Evolutionary conservation across 2,329 filamentous ascomycete genomes (phyloP), one percentile per base, ranked within the genome.

Genomic region (Claviceps monticola): DNA sequence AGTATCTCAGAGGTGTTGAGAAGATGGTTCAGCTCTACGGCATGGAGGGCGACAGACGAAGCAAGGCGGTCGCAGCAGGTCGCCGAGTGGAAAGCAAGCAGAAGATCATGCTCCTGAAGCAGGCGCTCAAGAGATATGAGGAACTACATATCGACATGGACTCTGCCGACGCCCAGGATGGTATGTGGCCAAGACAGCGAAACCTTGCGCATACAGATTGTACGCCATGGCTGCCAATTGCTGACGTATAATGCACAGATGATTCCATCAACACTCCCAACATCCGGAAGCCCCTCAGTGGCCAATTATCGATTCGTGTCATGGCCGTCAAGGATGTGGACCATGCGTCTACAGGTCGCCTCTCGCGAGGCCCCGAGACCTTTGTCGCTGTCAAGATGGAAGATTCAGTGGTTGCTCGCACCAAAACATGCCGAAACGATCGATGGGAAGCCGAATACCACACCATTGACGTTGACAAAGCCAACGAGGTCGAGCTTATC

Each of bases 1-100:
- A 98, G 70, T 98, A 98, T 70, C 89, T 97, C 58, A 94, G 95
- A 64, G 93, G 93, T 56, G 93, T 98, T 60, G 93, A 98, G 70
- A 98, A 98, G 74, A 97, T 98, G 93, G 88, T 96, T 46, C 88
- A 93, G 66, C 75, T 98, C 38, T 98, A 98, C 65, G 84, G 93
- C 65, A 93, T 97, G 78, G 93, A 97, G 67, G 91, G 93, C 34
- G 93, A 98, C 65, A 83, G 90, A 60, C 96, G 95, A 74, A 97
- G 91, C 71, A 88, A 86, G 66, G 83, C 86, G 53, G 93, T 98
- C 68, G 93, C 93, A 43, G 89, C 95, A 60, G 87, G 84, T 48
- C 82, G 88, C 63, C 80, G 86, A 53, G 84, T 95, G 55, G 93
- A 98, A 71, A 97, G 91, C 71, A 95, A 90, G 67, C 91, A 97